phyloP scores from a whole-genome alignment of 2,329 filamentous ascomycete genomes.

The Catunica adiposa region DNA sequence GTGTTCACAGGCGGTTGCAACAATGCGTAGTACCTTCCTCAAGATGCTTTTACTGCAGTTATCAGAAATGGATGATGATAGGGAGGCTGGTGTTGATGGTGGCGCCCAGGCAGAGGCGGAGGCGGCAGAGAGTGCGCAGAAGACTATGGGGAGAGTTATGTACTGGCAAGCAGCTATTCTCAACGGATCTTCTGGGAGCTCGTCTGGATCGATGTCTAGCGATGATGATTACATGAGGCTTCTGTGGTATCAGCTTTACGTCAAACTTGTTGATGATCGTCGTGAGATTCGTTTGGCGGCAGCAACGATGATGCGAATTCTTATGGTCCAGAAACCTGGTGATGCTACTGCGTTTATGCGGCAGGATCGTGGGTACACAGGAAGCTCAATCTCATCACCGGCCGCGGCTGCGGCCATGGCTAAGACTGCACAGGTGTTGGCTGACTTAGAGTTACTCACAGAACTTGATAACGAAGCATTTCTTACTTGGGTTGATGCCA shows the following conservation, averaged over 20 bases:
- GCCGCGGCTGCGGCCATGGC: background rate
- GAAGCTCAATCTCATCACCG: background rate
- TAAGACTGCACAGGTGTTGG: conserved; percentile 17
- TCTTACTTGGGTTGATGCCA: conserved; percentile 70
- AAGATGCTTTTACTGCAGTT: conserved; percentile 64
- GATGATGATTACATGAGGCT: conserved; percentile 73
- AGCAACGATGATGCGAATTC: conserved; percentile 74
- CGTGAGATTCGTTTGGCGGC: conserved; percentile 55
- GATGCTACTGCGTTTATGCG: conserved; percentile 61
- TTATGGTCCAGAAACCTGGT: conserved; percentile 81
- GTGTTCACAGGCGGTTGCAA: conserved; percentile 66
- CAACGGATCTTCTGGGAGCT: conserved; percentile 46
- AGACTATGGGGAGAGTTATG: conserved; percentile 56
- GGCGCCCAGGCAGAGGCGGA: conserved; percentile 21
- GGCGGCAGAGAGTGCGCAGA: background rate
- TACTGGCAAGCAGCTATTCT: conserved; percentile 95
- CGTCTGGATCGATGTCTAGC: no score
- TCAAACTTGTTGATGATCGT: conserved; percentile 60
- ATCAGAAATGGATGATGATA: conserved; percentile 57
- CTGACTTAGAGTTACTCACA: conserved; percentile 67
- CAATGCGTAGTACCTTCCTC: conserved; percentile 61
- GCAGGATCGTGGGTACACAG: conserved; percentile 35
- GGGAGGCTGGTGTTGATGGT: conserved; percentile 39
- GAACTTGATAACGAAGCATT: conserved; percentile 84
- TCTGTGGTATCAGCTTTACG: conserved; percentile 85